Percentiles rank a stretch among this genome's conserved stretches.
Conservation (phyloP, 2,329 filamentous ascomycete species). For the Harringtonia lauricola region DNA sequence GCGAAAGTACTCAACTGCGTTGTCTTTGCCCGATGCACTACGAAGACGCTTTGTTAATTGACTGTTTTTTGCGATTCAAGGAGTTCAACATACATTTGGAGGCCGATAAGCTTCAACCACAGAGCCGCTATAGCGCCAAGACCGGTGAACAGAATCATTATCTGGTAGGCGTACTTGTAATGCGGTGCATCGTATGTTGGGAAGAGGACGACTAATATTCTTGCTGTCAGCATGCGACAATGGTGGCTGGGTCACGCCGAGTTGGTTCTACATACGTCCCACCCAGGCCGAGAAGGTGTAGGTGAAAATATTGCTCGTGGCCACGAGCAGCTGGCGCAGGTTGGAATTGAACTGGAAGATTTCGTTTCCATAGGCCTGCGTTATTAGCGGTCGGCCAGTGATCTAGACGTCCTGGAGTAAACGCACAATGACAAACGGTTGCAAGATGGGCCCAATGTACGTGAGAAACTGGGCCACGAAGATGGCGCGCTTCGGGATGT, state of each 20-base stretch:
- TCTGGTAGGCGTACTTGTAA: conserved; percentile 1
- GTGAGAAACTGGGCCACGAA: background rate
- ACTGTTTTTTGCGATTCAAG: background rate
- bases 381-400: too few species aligned
- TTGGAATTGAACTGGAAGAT: conserved; percentile 1
- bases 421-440: background rate
- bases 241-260: background rate
- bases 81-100: background rate
- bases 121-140: background rate
- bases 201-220: background rate
- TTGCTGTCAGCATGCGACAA: background rate
- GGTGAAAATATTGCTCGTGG: background rate
- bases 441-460: background rate
- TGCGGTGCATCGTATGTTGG: background rate
- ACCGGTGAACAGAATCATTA: conserved; percentile 1
- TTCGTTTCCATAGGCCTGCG: background rate
- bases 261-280: background rate
- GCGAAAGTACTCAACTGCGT: background rate
- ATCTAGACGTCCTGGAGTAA: too few species aligned
- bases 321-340: background rate
- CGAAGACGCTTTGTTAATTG: too few species aligned
- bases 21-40: background rate
- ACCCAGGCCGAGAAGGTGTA: background rate
- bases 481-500: background rate
- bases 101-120: background rate